Evolutionary conservation across 441 rosid genomes (phyloP), one percentile per base, ranked within the genome.

Genomic region (Erodium chrysanthum): DNA sequence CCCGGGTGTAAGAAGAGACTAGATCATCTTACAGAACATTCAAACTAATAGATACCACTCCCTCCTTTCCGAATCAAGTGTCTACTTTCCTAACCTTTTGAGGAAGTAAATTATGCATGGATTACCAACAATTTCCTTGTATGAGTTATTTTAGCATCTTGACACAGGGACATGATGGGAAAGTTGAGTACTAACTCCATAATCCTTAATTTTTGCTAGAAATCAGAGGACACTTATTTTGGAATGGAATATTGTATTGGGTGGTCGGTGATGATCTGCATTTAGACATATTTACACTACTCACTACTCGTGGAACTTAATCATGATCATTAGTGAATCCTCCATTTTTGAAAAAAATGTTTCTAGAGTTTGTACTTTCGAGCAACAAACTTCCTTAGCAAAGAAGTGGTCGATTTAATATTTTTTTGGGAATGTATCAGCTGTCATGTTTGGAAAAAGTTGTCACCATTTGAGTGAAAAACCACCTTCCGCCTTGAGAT

Each of bases 1-100:
- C 33, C 17, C 21, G 4, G 12, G 14, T 46, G 68, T 50, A 63
- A 63, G 23, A 62, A 63, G 56, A 12, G 17, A 54, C 23, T 65
- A 54, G 65, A 10, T 35, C 18, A 65, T 56, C 22, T 17, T 58
- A 15, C 7, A 22, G 58, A 65, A 42, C 56, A 71, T 56, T 40
- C 58, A 52, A 22, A 56, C 42, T 22, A 35, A 7, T 8, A 22
- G 27, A 27, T 52, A 52, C 60, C 11, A 37, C 44, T 29, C 33
- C 33, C 33, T 29, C 33, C 33, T 9, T 37, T 37, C 11, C 44
- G 7, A 63, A 21, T 14, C 11, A 37, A 37, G 44, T 7, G 7
- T 5, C 44, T 9, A 37, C 1, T 2, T 44, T 21, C 4, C 66
- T 37, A 37, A 37, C 44, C 7, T 37, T 37, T 37, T 37, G 44